A percentile compares a stretch with the other conserved stretches of the same genome.
Conservation (phyloP, 306 rosid genomes). For the Sicyos edulis region DNA sequence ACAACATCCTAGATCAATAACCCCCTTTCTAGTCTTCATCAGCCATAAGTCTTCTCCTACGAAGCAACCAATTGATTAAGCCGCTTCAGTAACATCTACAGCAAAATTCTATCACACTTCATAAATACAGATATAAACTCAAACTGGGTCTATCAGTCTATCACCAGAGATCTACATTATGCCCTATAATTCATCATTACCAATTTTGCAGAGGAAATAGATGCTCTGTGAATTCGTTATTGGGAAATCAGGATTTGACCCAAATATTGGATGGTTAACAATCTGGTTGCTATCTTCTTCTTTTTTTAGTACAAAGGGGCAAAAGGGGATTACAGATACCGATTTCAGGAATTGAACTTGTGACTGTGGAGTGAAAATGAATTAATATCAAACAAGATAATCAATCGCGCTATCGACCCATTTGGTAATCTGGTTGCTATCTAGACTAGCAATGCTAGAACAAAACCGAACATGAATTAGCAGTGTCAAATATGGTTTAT, state of each 20-base stretch:
- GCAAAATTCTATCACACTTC: neutral
- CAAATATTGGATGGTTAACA: neutral
- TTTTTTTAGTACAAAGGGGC: no score
- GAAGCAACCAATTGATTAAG: neutral
- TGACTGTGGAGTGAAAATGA: no score
- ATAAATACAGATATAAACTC: neutral
- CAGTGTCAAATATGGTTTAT: no score
- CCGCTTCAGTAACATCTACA: conserved; percentile 6
- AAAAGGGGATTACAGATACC: no score
- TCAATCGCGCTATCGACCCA: no score
- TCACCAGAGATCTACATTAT: neutral
- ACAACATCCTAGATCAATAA: neutral
- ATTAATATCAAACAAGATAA: no score
- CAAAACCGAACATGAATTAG: neutral
- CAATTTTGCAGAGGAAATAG: neutral
- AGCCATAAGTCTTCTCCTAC: neutral
- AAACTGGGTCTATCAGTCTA: neutral
- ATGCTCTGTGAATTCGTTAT: neutral
- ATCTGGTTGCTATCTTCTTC: neutral
- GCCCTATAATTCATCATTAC: neutral
- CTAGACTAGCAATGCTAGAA: neutral
- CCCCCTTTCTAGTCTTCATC: neutral
- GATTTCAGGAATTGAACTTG: no score
- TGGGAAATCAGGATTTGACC: neutral
- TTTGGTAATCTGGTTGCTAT: neutral